Base-by-base conservation (phyloP, 1,284 basidiomycete species). In the Marasmius sp. region DNA sequence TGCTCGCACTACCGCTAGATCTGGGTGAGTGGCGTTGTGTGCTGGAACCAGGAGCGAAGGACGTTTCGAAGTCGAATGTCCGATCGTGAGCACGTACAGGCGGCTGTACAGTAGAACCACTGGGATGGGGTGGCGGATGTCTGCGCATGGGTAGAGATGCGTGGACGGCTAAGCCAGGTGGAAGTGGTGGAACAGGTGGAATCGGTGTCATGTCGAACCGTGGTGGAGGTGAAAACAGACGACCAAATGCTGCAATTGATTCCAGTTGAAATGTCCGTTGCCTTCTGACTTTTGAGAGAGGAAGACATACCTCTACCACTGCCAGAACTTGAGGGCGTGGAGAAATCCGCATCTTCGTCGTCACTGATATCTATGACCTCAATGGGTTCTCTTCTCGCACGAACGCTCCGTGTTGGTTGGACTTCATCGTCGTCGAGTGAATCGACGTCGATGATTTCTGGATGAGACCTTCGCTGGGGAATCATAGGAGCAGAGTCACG, bases 61-160 rank as follows among this genome's bases (percentile, higher is more conserved):
- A 10, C 39, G 39, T 68, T 65, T 85, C 83, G 59, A 83, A 85
- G 10, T 75, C 71, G 52, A 84, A 75, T 0, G 82, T 80, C n/a
- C 73, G 66, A 7, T 72, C 71, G 49, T 74, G 73, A 2, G 83
- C 77, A 22, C 78, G 74, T 36, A 85, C 68, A 41, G 75, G 70
- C 38, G 74, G 79, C 5, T 70, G 61, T 47, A 47, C 18, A n/a
- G 33, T 38, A 5, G 57, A 22, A 33, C 58, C 34, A 12, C 55
- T 64, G 54, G 64, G 64, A 54, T 67, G 69, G 16, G 65, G 61
- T 5, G 67, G 68, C 34, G 70, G 67, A 8, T 59, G 64, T 4
- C 61, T 66, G 47, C 68, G 68, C 67, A 70, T 47, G 38, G 71
- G 60, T 50, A 60, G 59, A 57, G 65, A 50, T 9, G 50, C 27